Percentiles rank a stretch among this genome's conserved stretches.
phyloP scores from a whole-genome alignment of 202 grass and related monocot species.

The Schoenoplectus tabernaemontani region DNA sequence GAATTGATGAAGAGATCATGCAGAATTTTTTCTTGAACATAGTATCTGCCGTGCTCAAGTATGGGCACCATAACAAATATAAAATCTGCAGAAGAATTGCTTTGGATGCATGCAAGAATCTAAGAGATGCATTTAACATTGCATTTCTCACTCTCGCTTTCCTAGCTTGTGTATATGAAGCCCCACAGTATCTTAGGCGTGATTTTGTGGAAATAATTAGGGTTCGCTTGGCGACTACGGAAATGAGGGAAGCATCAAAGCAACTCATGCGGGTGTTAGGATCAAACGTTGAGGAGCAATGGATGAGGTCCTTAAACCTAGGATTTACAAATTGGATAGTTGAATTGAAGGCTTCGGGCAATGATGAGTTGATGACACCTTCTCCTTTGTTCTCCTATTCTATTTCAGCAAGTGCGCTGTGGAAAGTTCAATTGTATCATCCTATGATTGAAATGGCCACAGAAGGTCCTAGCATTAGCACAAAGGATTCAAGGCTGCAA shows the following conservation, averaged over 20 bases:
- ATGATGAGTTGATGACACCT: background rate
- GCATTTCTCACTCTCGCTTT: slow-evolving; percentile 37
- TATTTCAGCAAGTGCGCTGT: slow-evolving; percentile 30
- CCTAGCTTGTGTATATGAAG: slow-evolving; percentile 58
- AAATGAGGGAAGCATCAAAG: slow-evolving; percentile 23
- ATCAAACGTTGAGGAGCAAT: slow-evolving; percentile 46
- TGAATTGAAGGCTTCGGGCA: slow-evolving; percentile 28
- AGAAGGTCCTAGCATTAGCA: slow-evolving; percentile 23
- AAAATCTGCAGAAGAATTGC: slow-evolving; percentile 20
- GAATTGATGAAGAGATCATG: slow-evolving; percentile 16
- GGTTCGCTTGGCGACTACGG: background rate
- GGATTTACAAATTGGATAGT: slow-evolving; percentile 51
- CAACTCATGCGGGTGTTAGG: slow-evolving; percentile 43
- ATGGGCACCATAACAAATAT: slow-evolving; percentile 28
- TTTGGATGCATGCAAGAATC: slow-evolving; percentile 27
- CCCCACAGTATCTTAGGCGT: slow-evolving; percentile 7
- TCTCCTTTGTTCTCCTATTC: slow-evolving; percentile 44
- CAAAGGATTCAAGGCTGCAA: slow-evolving; percentile 37
- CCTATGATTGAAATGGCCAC: slow-evolving; percentile 41
- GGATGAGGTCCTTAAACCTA: slow-evolving; percentile 58
- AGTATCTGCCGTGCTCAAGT: slow-evolving; percentile 36
- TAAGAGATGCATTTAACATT: slow-evolving; percentile 26
- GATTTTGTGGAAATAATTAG: slow-evolving; percentile 28
- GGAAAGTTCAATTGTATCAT: slow-evolving; percentile 63
- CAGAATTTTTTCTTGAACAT: slow-evolving; percentile 30